Evolutionary conservation across 164 flowering plant species (phyloP).

Genomic region (Tinospora cordifolia): DNA sequence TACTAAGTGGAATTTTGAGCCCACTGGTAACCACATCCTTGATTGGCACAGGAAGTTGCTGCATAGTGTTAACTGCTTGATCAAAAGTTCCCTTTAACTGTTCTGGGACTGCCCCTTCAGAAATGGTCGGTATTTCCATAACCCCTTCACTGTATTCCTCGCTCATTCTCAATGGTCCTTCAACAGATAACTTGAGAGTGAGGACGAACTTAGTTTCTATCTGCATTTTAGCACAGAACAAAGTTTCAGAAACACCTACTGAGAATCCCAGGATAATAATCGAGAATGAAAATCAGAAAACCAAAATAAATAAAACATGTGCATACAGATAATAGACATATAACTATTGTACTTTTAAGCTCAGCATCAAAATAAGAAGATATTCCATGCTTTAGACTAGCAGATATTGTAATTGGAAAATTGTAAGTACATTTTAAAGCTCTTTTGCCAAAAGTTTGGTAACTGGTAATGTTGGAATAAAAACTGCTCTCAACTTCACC

Average conservation of each 20-base stretch:
- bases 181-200: conserved; percentile 60
- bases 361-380: too few species aligned
- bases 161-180: conserved; percentile 87
- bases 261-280: not conserved
- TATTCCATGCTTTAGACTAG: too few species aligned
- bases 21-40: conserved; percentile 59
- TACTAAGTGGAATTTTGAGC: conserved; percentile 67
- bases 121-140: conserved; percentile 56
- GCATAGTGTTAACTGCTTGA: conserved; percentile 59
- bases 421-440: too few species aligned
- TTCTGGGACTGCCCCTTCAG: conserved; percentile 64
- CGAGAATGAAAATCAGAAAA: not conserved
- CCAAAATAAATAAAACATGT: not conserved
- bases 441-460: too few species aligned
- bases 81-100: conserved; percentile 64
- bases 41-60: conserved; percentile 69
- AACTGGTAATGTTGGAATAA: too few species aligned
- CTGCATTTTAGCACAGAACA: conserved; percentile 38
- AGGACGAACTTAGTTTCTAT: conserved; percentile 65
- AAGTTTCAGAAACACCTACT: conserved; percentile 8
- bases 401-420: too few species aligned
- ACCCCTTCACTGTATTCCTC: conserved; percentile 78
- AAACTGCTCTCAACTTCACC: too few species aligned
- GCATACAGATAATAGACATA: too few species aligned
- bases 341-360: too few species aligned